phyloP scores from a whole-genome alignment of 1,284 basidiomycete species.

The Papiliotrema fonsecae region DNA sequence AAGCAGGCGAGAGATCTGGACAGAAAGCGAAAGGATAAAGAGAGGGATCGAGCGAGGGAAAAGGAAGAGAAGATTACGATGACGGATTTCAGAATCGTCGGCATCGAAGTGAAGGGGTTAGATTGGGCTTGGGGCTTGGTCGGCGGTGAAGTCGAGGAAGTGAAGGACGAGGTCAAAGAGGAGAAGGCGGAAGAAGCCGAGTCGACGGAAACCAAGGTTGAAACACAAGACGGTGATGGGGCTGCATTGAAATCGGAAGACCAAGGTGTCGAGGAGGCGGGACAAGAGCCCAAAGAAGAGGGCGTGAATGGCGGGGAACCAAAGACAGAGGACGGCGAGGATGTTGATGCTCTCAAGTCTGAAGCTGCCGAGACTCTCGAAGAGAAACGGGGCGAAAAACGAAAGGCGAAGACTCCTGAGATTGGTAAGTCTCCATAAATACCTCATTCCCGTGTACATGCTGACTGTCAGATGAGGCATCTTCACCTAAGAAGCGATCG shows the following conservation, averaged over 20 bases:
- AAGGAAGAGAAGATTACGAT: slow-evolving; percentile 70
- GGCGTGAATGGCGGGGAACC: slow-evolving; percentile 1
- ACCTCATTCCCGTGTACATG: neutral
- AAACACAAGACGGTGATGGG: slow-evolving; percentile 26
- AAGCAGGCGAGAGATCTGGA: slow-evolving; percentile 4
- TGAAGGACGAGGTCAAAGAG: neutral
- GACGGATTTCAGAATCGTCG: slow-evolving; percentile 93
- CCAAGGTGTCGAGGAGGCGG: slow-evolving; percentile 9
- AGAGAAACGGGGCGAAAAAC: slow-evolving; percentile 29
- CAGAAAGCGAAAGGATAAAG: slow-evolving; percentile 21
- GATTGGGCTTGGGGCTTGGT: slow-evolving; percentile 49
- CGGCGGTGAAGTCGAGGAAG: slow-evolving; percentile 6
- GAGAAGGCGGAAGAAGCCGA: slow-evolving; percentile 3
- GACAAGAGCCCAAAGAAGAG: slow-evolving; percentile 7
- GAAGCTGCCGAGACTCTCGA: slow-evolving; percentile 10
- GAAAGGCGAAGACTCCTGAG: slow-evolving; percentile 35
- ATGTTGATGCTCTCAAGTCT: neutral
- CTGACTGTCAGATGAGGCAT: slow-evolving; percentile 8
- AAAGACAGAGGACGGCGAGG: slow-evolving; percentile 5
- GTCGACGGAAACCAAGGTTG: slow-evolving; percentile 4
- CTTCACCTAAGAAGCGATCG: slow-evolving; percentile 13
- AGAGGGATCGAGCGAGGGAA: slow-evolving; percentile 28
- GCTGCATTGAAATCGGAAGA: slow-evolving; percentile 1
- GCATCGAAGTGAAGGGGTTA: slow-evolving; percentile 62
- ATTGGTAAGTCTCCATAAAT: slow-evolving; percentile 21